Conservation (phyloP, 805 yeast genomes). For the Zygosaccharomyces gambellarensis region DNA sequence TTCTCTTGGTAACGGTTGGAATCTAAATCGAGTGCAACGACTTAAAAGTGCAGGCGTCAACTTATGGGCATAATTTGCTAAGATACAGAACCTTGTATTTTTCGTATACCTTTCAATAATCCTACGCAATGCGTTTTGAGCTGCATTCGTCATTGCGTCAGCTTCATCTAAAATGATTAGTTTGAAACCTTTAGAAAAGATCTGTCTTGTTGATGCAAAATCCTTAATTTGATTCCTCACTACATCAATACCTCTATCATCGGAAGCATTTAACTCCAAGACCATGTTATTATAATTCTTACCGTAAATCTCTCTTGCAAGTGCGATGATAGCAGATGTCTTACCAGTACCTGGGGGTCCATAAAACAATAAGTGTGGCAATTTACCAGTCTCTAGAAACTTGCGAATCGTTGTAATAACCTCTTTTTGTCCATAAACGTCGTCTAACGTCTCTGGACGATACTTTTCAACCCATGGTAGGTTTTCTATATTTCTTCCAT, state of each 20-base stretch:
- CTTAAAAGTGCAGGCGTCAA: conserved; percentile 91
- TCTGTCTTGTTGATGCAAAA: conserved; percentile 93
- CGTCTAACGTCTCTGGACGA: conserved; percentile 78
- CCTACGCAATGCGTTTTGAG: conserved; percentile 77
- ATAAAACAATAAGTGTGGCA: conserved; percentile 90
- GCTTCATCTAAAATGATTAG: conserved; percentile 93
- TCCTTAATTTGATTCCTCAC: conserved; percentile 97
- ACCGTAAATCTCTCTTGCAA: conserved; percentile 86
- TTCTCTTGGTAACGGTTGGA: conserved; percentile 66
- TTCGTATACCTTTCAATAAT: conserved; percentile 86
- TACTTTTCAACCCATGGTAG: conserved; percentile 95
- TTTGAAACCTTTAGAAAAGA: conserved; percentile 80
- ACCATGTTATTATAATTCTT: conserved; percentile 81
- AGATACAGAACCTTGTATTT: conserved; percentile 90
- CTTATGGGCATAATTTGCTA: conserved; percentile 95
- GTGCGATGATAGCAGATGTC: conserved; percentile 81
- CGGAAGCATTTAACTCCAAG: conserved; percentile 90
- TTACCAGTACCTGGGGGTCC: conserved; percentile 97
- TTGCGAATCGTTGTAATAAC: conserved; percentile 79
- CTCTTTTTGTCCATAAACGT: conserved; percentile 86
- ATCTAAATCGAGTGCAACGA: conserved; percentile 92
- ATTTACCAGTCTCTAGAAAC: conserved; percentile 74
- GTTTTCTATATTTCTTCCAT: conserved; percentile 37
- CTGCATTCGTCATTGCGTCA: conserved; percentile 86
- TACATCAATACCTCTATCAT: conserved; percentile 96